These are phyloP conservation scores for Camelina neglecta DNA, from an alignment of 345 rosid species.

Conservation along the genomic window DNA sequence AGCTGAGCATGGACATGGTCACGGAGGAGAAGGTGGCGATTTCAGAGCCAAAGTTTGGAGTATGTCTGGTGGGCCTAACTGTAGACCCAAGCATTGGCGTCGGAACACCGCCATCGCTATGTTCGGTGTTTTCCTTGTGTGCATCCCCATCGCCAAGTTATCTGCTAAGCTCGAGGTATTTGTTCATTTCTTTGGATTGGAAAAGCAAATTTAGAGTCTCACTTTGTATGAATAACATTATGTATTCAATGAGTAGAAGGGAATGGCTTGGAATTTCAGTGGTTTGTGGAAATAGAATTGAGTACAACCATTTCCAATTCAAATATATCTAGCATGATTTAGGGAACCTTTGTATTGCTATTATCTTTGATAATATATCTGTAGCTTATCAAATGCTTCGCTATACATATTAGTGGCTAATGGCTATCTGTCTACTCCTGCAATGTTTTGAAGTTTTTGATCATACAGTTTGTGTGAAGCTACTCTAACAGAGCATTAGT, in stretches of 20 bases:
- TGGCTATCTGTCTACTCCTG: not conserved
- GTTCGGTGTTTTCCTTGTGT: conserved; percentile 78
- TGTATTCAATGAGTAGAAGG: not conserved
- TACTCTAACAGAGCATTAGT: conserved; percentile 8
- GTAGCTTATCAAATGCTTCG: not conserved
- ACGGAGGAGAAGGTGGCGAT: conserved; percentile 71
- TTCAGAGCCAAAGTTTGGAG: conserved; percentile 96
- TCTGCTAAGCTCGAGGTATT: conserved; percentile 95
- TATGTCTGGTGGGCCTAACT: conserved; percentile 91
- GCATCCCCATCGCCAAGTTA: conserved; percentile 90
- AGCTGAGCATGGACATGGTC: conserved; percentile 73
- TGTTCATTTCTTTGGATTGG: not conserved
- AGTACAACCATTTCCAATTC: not conserved
- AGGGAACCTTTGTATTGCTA: not conserved
- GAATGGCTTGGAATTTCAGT: not conserved
- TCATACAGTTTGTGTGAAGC: conserved; percentile 1
- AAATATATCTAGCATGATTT: not conserved
- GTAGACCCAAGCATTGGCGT: conserved; percentile 97
- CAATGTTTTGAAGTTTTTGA: conserved; percentile 3
- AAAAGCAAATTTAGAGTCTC: not conserved
- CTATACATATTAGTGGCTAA: not conserved
- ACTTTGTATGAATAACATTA: not conserved
- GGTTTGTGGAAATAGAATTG: not conserved
- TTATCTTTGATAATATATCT: conserved; percentile 8
- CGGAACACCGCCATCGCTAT: conserved; percentile 97